Conservation (phyloP, 345 rosid species). For the Arabidopsis arenosa region DNA sequence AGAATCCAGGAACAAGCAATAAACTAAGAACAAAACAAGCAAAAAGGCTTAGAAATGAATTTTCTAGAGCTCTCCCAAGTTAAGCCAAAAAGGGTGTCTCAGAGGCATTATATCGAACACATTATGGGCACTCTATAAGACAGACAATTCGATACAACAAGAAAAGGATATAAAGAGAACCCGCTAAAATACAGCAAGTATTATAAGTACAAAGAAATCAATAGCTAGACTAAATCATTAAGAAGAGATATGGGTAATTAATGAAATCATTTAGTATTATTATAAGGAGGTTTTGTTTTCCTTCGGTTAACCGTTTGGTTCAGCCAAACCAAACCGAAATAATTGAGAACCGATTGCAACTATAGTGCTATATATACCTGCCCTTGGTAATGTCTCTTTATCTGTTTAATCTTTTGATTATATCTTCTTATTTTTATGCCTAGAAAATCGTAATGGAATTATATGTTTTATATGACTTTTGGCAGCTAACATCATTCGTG, state of each 20-base stretch:
- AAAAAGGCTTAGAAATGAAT: not conserved
- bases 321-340: no score
- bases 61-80: not conserved
- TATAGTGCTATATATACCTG: not conserved
- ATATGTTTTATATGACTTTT: not conserved
- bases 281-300: no score
- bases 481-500: slow-evolving; percentile 1
- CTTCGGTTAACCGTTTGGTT: no score
- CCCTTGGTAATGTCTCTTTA: slow-evolving; percentile 10
- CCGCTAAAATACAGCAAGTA: not conserved
- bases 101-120: slow-evolving; percentile 41
- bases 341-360: no score
- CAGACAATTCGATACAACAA: not conserved
- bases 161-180: not conserved
- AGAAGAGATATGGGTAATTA: no score
- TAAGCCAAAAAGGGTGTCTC: not conserved
- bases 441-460: not conserved
- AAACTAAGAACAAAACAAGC: not conserved
- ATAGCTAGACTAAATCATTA: no score
- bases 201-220: no score
- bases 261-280: no score
- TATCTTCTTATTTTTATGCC: not conserved
- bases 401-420: not conserved
- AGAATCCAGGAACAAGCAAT: not conserved
- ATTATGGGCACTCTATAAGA: slow-evolving; percentile 4